Evolutionary conservation across 345 rosid genomes (phyloP).

Genomic region (Hypericum perforatum): DNA sequence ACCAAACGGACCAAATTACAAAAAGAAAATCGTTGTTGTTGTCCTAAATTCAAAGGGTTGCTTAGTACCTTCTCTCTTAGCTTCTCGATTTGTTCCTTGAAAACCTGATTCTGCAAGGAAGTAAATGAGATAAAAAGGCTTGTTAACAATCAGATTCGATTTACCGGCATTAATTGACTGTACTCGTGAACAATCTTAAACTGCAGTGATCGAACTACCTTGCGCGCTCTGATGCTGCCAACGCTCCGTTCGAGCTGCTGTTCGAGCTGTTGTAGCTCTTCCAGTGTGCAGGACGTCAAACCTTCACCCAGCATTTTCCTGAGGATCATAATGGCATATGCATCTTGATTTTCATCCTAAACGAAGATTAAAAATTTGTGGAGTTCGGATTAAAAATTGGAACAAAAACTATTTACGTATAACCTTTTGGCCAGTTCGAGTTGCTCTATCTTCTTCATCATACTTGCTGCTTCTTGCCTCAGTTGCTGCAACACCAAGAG

Average conservation of each 20-base stretch:
- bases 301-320: conserved; percentile 18
- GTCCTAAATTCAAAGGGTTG: neutral
- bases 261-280: conserved; percentile 13
- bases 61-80: conserved; percentile 55
- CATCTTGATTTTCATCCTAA: too few species aligned
- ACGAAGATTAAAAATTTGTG: too few species aligned
- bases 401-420: too few species aligned
- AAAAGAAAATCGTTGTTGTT: too few species aligned
- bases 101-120: conserved; percentile 50
- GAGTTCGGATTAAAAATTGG: too few species aligned
- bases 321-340: neutral
- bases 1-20: too few species aligned
- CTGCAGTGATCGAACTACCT: conserved; percentile 9
- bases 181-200: too few species aligned
- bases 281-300: conserved; percentile 16
- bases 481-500: conserved; percentile 43
- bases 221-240: conserved; percentile 8
- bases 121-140: neutral
- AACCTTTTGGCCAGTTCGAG: conserved; percentile 72
- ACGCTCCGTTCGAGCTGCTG: conserved; percentile 17
- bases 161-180: neutral
- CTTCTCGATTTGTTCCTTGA: conserved; percentile 53
- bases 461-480: conserved; percentile 57
- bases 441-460: conserved; percentile 71
- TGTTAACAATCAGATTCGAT: neutral